Percentiles rank a stretch among this genome's conserved stretches.
Evolutionary conservation across 768 basidiomycete species (phyloP).

Genomic region (Kwoniella sp.): DNA sequence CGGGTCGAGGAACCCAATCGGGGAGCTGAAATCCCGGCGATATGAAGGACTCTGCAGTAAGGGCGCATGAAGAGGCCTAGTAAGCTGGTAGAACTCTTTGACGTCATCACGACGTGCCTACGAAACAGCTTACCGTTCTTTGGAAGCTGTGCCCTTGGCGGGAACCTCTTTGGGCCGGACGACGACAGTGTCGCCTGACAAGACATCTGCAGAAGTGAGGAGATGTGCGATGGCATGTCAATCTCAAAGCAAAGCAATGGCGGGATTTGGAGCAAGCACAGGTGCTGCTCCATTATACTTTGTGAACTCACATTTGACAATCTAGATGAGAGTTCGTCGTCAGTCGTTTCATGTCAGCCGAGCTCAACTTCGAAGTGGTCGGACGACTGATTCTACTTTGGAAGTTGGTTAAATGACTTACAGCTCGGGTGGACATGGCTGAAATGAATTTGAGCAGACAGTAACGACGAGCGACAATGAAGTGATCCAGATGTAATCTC

Average conservation of each 20-base stretch:
- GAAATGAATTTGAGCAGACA: not conserved
- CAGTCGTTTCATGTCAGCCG: not conserved
- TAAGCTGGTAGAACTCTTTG: not conserved
- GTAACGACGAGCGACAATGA: no score
- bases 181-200: slow-evolving; percentile 87
- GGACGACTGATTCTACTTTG: not conserved
- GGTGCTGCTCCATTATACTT: no score
- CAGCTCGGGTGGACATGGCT: slow-evolving; percentile 48
- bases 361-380: not conserved
- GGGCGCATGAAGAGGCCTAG: not conserved
- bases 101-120: no score
- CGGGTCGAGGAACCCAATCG: slow-evolving; percentile 77
- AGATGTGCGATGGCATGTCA: not conserved
- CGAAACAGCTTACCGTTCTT: slow-evolving; percentile 68
- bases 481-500: no score
- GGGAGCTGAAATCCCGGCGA: slow-evolving; percentile 84
- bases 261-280: no score
- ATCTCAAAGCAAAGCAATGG: no score
- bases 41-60: slow-evolving; percentile 73
- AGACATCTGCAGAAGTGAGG: slow-evolving; percentile 65
- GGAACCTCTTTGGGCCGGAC: slow-evolving; percentile 67
- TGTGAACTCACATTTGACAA: slow-evolving; percentile 50
- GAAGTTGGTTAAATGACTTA: slow-evolving; percentile 22
- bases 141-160: slow-evolving; percentile 81
- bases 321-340: slow-evolving; percentile 24